Percentiles rank a stretch among this genome's conserved stretches.
phyloP scores from a whole-genome alignment of 1,284 basidiomycete genomes.

The Phlebopus sp. region DNA sequence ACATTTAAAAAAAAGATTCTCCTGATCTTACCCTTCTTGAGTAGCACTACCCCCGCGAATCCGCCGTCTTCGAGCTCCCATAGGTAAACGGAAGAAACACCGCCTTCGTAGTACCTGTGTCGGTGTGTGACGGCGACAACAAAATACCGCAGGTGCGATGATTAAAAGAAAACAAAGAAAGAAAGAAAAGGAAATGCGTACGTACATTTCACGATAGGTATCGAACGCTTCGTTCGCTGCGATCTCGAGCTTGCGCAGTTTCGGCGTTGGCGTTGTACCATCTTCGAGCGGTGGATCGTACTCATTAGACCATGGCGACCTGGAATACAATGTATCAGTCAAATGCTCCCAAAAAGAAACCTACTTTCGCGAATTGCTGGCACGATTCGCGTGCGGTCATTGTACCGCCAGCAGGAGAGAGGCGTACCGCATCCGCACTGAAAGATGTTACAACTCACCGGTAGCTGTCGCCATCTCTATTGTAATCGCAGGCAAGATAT shows the following conservation, averaged over 20 bases:
- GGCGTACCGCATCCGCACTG: neutral
- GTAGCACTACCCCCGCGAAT: constrained; percentile 94
- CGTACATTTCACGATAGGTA: constrained; percentile 93
- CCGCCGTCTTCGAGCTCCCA: constrained; percentile 97
- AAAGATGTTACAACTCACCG: constrained; percentile 50
- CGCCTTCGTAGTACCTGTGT: constrained; percentile 93
- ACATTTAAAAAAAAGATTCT: neutral
- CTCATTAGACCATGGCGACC: constrained; percentile 96
- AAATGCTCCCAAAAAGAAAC: neutral
- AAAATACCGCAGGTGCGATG: too few species aligned
- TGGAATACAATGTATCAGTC: constrained; percentile 33
- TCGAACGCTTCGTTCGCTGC: constrained; percentile 96
- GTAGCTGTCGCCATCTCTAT: constrained; percentile 94
- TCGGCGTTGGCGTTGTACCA: constrained; percentile 81
- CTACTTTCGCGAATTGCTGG: neutral
- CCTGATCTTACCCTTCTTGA: constrained; percentile 84
- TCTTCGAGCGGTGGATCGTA: constrained; percentile 89
- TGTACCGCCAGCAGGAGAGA: neutral
- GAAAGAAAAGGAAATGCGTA: too few species aligned
- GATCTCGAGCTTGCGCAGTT: constrained; percentile 89
- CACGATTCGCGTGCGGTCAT: neutral
- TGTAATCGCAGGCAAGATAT: constrained; percentile 97
- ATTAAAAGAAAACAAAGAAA: too few species aligned
- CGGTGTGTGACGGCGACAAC: neutral
- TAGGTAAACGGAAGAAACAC: constrained; percentile 95